Percentiles rank a stretch among this genome's conserved stretches.
Conservation (phyloP, 139 green algal genomes). For the Marvania coccoides region DNA sequence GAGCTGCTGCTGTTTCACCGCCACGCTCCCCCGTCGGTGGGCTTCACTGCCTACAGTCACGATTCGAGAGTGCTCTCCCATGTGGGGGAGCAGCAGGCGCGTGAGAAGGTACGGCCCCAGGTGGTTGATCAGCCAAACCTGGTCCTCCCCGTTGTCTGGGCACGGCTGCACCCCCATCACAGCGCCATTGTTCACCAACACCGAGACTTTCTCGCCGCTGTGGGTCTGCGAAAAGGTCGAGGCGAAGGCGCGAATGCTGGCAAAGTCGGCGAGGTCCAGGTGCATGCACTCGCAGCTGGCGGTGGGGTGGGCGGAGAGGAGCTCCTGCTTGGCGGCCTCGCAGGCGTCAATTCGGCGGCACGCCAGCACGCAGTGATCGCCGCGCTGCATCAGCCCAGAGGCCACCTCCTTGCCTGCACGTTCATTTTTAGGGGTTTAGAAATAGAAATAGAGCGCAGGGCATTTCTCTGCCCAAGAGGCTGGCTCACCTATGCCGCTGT, state of each 20-base stretch:
- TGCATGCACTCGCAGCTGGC: conserved; percentile 27
- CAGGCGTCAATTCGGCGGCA: conserved; percentile 40
- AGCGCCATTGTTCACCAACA: conserved; percentile 61
- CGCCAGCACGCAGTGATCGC: conserved; percentile 51
- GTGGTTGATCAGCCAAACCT: conserved; percentile 45
- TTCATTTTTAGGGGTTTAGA: too few species aligned
- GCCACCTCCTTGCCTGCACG: conserved; percentile 40
- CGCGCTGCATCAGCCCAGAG: conserved; percentile 40
- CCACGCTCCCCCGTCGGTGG: conserved; percentile 27
- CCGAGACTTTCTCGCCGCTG: conserved; percentile 11
- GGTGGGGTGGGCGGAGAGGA: neutral
- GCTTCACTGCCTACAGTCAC: conserved; percentile 52
- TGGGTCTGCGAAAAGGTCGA: neutral
- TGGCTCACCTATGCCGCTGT: conserved; percentile 48
- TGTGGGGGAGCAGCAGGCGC: conserved; percentile 38
- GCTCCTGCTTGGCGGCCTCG: conserved; percentile 13
- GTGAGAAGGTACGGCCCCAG: conserved; percentile 59
- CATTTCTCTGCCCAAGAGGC: too few species aligned
- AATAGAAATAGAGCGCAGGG: too few species aligned
- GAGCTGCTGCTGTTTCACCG: neutral
- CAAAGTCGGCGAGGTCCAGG: conserved; percentile 43
- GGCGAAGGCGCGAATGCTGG: conserved; percentile 39
- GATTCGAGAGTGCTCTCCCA: conserved; percentile 28
- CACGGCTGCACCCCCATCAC: conserved; percentile 40
- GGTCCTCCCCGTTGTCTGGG: conserved; percentile 21